Evolutionary conservation across 176 grass and related monocot species (phyloP).

Genomic region (Aegilops longissima): DNA sequence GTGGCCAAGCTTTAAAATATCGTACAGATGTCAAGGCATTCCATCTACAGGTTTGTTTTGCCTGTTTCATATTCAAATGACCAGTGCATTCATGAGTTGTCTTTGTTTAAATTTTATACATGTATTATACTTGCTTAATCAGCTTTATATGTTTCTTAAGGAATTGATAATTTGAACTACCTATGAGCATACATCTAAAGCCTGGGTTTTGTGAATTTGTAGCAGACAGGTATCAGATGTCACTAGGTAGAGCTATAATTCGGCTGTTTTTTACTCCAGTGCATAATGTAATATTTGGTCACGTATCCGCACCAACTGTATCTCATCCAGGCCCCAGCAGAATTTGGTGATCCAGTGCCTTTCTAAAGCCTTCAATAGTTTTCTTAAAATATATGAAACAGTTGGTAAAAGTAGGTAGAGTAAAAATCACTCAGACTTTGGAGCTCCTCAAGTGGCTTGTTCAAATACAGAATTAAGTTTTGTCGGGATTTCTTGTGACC

Average conservation of each 20-base stretch:
- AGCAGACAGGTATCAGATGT: not conserved
- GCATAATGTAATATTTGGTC: not conserved
- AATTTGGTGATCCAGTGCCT: slow-evolving; percentile 8
- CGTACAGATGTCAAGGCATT: slow-evolving; percentile 89
- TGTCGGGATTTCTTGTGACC: not conserved
- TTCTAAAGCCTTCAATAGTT: not conserved
- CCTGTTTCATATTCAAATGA: slow-evolving; percentile 5
- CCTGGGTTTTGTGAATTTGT: not conserved
- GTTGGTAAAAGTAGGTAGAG: not conserved
- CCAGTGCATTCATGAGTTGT: slow-evolving; percentile 8
- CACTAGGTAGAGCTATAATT: not conserved
- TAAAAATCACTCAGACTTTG: slow-evolving; percentile 14
- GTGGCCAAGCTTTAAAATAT: slow-evolving; percentile 71
- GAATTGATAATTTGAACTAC: not conserved
- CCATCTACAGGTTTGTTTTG: slow-evolving; percentile 85
- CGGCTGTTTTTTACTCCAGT: slow-evolving; percentile 5
- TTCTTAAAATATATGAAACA: slow-evolving; percentile 1
- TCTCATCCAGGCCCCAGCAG: not conserved
- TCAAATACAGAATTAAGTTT: not conserved
- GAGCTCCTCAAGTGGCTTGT: not conserved
- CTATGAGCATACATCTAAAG: not conserved
- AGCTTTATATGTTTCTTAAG: not conserved
- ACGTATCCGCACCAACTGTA: not conserved
- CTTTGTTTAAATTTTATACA: slow-evolving; percentile 13
- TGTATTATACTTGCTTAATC: slow-evolving; percentile 21